Conservation (phyloP, 352 stramenopile species). For the Paralagenidium karlingii region DNA sequence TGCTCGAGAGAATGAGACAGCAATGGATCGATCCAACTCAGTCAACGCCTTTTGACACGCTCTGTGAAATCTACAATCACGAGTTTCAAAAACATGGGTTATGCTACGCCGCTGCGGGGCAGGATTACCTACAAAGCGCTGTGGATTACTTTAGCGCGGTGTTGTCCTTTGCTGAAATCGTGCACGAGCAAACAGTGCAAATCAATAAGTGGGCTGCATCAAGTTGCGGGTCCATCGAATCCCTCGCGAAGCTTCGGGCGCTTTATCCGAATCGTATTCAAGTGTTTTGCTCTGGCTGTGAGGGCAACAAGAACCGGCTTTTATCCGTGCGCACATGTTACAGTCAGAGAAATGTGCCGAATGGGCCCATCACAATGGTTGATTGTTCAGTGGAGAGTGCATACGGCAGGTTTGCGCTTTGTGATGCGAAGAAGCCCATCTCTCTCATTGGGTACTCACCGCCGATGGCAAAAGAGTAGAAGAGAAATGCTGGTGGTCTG, state of each 20-base stretch:
- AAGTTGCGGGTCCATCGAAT: conserved; percentile 11
- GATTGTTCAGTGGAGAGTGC: conserved; percentile 6
- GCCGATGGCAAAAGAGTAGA: too few species aligned
- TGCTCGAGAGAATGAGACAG: conserved; percentile 38
- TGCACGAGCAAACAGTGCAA: conserved; percentile 23
- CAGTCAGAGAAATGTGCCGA: conserved; percentile 15
- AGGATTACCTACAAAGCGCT: conserved; percentile 30
- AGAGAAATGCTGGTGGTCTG: too few species aligned
- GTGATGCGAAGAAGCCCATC: conserved; percentile 10
- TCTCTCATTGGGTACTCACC: conserved; percentile 9
- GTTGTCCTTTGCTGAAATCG: conserved; percentile 27
- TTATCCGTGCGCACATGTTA: conserved; percentile 60
- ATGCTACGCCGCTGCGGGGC: conserved; percentile 43
- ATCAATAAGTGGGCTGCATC: conserved; percentile 37
- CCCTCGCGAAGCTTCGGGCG: conserved; percentile 19
- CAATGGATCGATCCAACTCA: conserved; percentile 61
- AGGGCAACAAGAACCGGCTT: conserved; percentile 42
- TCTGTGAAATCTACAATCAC: conserved; percentile 77
- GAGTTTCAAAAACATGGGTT: conserved; percentile 78
- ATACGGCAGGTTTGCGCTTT: conserved; percentile 6
- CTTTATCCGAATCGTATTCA: conserved; percentile 51
- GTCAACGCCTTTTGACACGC: conserved; percentile 27
- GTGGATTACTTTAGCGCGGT: conserved; percentile 54
- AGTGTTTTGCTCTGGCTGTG: conserved; percentile 43
- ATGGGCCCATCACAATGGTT: conserved; percentile 4